These are phyloP conservation scores for Blastocystis sp. DNA, from an alignment of 352 stramenopile genomes.

Conservation along the genomic window DNA sequence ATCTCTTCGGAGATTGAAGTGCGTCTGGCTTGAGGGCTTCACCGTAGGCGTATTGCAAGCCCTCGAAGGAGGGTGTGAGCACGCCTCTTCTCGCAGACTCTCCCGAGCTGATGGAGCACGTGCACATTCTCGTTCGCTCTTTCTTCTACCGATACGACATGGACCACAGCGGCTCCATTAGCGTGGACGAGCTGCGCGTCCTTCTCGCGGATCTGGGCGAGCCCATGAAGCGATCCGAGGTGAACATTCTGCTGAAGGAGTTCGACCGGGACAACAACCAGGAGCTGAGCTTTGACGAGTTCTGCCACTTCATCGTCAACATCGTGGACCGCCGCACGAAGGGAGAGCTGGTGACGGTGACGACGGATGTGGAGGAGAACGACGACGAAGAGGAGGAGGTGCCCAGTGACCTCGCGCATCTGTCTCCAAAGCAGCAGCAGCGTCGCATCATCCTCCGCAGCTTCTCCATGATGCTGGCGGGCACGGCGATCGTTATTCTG, in stretches of 20 bases:
- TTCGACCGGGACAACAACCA: slow-evolving; percentile 89
- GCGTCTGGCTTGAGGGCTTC: background rate
- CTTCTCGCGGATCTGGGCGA: slow-evolving; percentile 93
- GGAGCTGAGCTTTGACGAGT: slow-evolving; percentile 91
- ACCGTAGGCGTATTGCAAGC: slow-evolving; percentile 22
- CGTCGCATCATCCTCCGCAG: slow-evolving; percentile 90
- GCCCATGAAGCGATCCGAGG: slow-evolving; percentile 81
- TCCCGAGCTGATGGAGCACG: slow-evolving; percentile 76
- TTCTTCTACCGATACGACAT: slow-evolving; percentile 91
- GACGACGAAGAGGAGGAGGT: slow-evolving; percentile 80
- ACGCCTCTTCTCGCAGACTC: slow-evolving; percentile 52
- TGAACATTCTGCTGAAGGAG: slow-evolving; percentile 83
- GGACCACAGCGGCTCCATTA: slow-evolving; percentile 87
- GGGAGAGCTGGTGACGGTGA: slow-evolving; percentile 39
- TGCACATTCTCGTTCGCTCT: slow-evolving; percentile 88
- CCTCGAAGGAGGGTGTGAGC: background rate
- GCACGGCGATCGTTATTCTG: slow-evolving; percentile 89
- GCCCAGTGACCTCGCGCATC: slow-evolving; percentile 88
- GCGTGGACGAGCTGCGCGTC: slow-evolving; percentile 86
- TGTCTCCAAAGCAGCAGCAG: slow-evolving; percentile 92
- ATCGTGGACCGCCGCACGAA: slow-evolving; percentile 33
- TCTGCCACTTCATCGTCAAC: slow-evolving; percentile 77
- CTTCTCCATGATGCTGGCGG: slow-evolving; percentile 89
- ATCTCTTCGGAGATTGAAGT: slow-evolving; percentile 77
- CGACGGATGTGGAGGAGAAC: slow-evolving; percentile 45